Percentiles rank a stretch among this genome's conserved stretches.
phyloP scores from a whole-genome alignment of 1,139 yeast genomes.

The Pichia cactophila region DNA sequence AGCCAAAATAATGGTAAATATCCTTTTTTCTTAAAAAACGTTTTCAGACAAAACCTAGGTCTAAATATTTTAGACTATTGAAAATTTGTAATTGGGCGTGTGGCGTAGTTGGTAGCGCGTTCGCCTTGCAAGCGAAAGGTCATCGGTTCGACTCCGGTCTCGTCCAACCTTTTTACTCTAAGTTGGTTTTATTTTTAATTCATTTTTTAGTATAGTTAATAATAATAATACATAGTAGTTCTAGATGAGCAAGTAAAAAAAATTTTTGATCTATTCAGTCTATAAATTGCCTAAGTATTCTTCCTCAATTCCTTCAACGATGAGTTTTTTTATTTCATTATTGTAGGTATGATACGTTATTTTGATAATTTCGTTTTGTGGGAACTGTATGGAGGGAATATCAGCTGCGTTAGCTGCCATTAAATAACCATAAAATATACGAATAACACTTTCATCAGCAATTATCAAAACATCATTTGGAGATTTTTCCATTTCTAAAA shows the following conservation, averaged over 20 bases:
- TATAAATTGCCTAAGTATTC: not conserved
- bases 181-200: not conserved
- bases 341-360: conserved; percentile 83
- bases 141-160: conserved; percentile 63
- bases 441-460: conserved; percentile 86
- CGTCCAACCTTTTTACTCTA: conserved; percentile 39
- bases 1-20: too few species aligned
- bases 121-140: conserved; percentile 62
- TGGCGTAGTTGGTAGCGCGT: conserved; percentile 71
- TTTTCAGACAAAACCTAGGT: too few species aligned
- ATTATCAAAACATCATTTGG: conserved; percentile 81
- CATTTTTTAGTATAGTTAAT: too few species aligned
- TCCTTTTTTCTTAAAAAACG: too few species aligned
- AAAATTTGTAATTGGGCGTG: conserved; percentile 38
- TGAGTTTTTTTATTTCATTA: conserved; percentile 56
- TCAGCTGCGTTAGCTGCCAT: conserved; percentile 88
- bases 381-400: conserved; percentile 71
- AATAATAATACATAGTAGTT: too few species aligned
- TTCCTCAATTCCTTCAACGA: conserved; percentile 28
- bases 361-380: conserved; percentile 78
- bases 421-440: conserved; percentile 86
- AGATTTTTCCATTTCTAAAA: conserved; percentile 88
- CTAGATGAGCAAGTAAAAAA: not conserved
- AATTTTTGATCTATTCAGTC: not conserved
- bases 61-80: conserved; percentile 4